Base-by-base conservation (phyloP, 78 protist genomes). In the Ministeria vibrans region DNA sequence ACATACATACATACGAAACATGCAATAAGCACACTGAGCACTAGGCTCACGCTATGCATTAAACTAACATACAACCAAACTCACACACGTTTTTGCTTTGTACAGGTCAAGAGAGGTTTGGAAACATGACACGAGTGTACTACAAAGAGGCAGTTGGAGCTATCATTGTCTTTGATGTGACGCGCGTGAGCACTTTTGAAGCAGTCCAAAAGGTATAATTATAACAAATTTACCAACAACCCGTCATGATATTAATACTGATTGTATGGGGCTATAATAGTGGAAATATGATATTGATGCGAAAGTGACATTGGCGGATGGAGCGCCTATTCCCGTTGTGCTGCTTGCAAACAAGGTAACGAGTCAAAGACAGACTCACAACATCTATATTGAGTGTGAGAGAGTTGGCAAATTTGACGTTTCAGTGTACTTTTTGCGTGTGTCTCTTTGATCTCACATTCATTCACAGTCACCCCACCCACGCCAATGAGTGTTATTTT, bases 81-180 rank as follows among this genome's bases (percentile, higher is more conserved):
- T 3, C 41, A 53, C 44, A 61, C 72, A 39, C 42, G 75, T 3
- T n/a, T 41, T 30, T 49, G 22, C 20, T 9, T 20, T 5, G 6
- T 3, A 43, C 68, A 42, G 78, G 85, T 32, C 85, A 87, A 59
- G 90, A 90, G 69, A 73, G 92, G 25, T 94, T 85, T 55, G 97
- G 97, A 36, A 69, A 82, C 45, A 94, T 94, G 97, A 94, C 97
- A 1, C 82, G 95, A 46, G 96, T 73, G 39, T 96, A 91, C 81
- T 96, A 91, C 80, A 90, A 92, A 51, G 96, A 93, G 44, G 98
- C 98, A 2, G 97, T 96, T 34, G 98, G 97, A 13, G 97, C 94
- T 2, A 27, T 96, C 61, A 90, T 96, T 25, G 96, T 94, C 39
- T 94, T 88, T 59, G 98, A 96, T 43, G 91, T 94, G 36, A 92